A percentile compares a stretch with the other conserved stretches of the same genome.
Conservation (phyloP, 768 basidiomycete species). For the Mycena filopes region DNA sequence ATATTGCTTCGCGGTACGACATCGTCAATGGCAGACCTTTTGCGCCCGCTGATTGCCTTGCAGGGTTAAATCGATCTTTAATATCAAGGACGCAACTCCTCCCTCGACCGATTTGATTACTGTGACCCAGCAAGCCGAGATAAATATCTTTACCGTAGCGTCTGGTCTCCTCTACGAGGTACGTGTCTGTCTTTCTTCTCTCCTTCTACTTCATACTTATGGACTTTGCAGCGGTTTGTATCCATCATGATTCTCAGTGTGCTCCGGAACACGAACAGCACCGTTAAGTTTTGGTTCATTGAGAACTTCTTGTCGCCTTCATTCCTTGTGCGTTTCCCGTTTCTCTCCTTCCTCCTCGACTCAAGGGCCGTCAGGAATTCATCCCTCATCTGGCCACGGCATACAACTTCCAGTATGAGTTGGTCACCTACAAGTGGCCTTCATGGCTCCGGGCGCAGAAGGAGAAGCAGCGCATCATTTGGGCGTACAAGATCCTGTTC, state of each 20-base stretch:
- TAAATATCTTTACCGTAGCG: constrained; percentile 99
- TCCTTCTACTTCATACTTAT: constrained; percentile 14
- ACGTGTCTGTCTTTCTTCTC: constrained; percentile 18
- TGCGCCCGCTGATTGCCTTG: constrained; percentile 37
- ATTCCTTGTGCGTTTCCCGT: constrained; percentile 74
- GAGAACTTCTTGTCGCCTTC: constrained; percentile 99
- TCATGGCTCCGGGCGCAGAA: constrained; percentile 97
- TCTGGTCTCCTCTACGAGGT: constrained; percentile 98
- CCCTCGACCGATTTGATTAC: constrained; percentile 33
- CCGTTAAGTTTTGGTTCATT: constrained; percentile 99
- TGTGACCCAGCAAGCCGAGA: constrained; percentile 75
- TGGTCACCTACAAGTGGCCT: constrained; percentile 99
- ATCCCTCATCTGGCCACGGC: constrained; percentile 92
- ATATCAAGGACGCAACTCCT: constrained; percentile 40
- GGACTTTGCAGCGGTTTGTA: constrained; percentile 79
- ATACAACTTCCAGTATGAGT: constrained; percentile 95
- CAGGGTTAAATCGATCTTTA: constrained; percentile 61
- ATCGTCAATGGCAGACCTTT: constrained; percentile 10
- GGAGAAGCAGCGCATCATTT: constrained; percentile 98
- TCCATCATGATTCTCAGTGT: constrained; percentile 99
- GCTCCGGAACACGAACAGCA: constrained; percentile 90
- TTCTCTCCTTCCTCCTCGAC: neutral
- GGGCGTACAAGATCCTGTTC: constrained; percentile 99
- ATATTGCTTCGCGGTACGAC: constrained; percentile 63
- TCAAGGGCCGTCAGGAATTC: constrained; percentile 72